Evolutionary conservation across 2,329 filamentous ascomycete genomes (phyloP), one percentile per base, ranked within the genome.

Genomic region (Falciphora oryzae): DNA sequence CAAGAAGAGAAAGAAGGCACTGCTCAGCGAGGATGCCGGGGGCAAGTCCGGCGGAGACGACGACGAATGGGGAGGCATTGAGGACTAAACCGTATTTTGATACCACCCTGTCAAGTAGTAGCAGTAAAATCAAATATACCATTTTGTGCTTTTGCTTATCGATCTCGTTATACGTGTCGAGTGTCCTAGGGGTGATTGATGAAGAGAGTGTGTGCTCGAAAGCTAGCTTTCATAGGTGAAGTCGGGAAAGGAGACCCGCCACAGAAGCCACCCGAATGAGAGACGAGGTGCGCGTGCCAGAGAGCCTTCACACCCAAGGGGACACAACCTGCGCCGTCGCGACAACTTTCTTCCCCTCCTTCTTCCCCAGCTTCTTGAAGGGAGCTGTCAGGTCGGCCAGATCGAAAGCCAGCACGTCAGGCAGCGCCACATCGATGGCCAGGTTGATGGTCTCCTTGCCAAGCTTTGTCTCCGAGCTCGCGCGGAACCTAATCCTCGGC

Each of bases 1-100:
- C 74, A 87, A 83, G 76, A 80, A 80, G 73, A 79, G 83, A 69
- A 84, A 82, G 73, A 71, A 73, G 67, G 65, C 73, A 64, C 73
- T 76, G 57, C 64, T 65, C 56, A 67, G 69, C 65, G 69, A 61
- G 56, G 59, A 58, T 38, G 63, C 61, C 44, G 65, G 69, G 14
- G 66, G 65, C 13, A 35, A 35, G 8, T 14, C 44, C 3, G 44
- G 22, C 22, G 63, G 38, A 2, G 57, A 60, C n/a, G 57, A 59
- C 38, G 65, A 27, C n/a, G 73, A 75, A 65, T 75, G 72, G 72
- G 68, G 67, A 3, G 73, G 74, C 1, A 63, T 75, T 59, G 73
- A 75, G 29, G 66, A 66, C 31, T 68, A 38, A 65, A 35, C 8
- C 3, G 22, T 29, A 16, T 50, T 50, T 53, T 53, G 18, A 53